These are phyloP conservation scores for Venustampulla echinocandica DNA, from an alignment of 495 filamentous ascomycete genomes.

Conservation along the genomic window DNA sequence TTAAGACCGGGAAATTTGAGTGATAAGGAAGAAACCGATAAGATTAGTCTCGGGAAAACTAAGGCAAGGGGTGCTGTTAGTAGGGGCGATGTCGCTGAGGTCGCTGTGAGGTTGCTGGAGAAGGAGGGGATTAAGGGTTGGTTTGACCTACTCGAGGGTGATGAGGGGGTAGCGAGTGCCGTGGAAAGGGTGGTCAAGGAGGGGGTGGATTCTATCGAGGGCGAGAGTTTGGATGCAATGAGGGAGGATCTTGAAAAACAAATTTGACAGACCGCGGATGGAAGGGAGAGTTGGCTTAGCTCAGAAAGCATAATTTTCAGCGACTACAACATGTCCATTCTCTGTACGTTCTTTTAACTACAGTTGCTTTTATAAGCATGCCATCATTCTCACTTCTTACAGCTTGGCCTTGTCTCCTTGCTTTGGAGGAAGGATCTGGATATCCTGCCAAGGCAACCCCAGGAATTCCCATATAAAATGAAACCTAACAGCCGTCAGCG, in stretches of 20 bases:
- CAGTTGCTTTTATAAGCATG: neutral
- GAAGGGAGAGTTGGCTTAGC: neutral
- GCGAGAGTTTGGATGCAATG: constrained; percentile 47
- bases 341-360: no score
- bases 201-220: constrained; percentile 55
- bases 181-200: constrained; percentile 56
- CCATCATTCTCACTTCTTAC: constrained; percentile 7
- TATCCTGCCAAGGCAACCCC: constrained; percentile 16
- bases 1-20: constrained; percentile 61
- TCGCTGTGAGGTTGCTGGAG: constrained; percentile 57
- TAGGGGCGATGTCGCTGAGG: constrained; percentile 61
- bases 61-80: constrained; percentile 40
- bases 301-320: no score
- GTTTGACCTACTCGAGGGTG: constrained; percentile 42
- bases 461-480: constrained; percentile 23
- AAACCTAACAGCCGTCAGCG: constrained; percentile 9
- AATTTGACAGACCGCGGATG: neutral
- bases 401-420: constrained; percentile 7
- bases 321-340: no score
- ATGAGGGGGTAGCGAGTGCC: constrained; percentile 49
- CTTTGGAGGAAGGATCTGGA: constrained; percentile 14
- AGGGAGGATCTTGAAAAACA: constrained; percentile 7
- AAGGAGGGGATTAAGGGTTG: constrained; percentile 36
- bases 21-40: constrained; percentile 47
- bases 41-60: constrained; percentile 54